Evolutionary conservation across 805 yeast species (phyloP), one percentile per base, ranked within the genome.

Genomic region (Lachancea cidri): DNA sequence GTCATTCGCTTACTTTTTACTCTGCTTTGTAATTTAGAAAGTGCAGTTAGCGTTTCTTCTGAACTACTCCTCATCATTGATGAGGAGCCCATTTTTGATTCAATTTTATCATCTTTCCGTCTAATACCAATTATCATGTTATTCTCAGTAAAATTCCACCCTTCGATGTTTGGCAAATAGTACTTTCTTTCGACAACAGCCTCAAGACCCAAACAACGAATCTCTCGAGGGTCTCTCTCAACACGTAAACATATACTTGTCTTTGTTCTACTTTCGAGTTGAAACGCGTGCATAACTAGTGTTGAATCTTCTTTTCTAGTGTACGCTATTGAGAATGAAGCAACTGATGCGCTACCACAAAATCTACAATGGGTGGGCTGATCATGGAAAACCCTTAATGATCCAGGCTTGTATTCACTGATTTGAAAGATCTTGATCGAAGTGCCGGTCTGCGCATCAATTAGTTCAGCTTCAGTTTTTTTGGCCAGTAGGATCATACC

Each of bases 191-290:
- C 95, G 15, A 73, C 69, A 5, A 79, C 86, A 1, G 83, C 76
- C 40, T 80, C 86, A 57, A 87, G 84, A 19, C 96, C 96, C 31
- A 83, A 70, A 64, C 96, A 87, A 67, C 96, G 76, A 29, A 86
- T 85, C 64, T 87, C 96, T 53, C 95, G 74, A 2, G 91, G 86
- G 62, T 87, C 96, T 74, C 96, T 82, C 62, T 87, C 96, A 30
- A 85, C 94, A 62, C 96, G 76, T 41, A 87, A 64, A 60, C 96
- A 87, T 31, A 87, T 87, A 50, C 77, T 81, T 42, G 77, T 83
- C 54, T 84, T 83, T 7, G 94, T 87, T 43, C 81, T 71, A 55
- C 83, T 83, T 45, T 81, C 85, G 35, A 81, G 76, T 33, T 76
- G 76, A 53, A 78, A 81, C 0, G 93, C 81, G 53, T 86, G 95